phyloP scores from a whole-genome alignment of 306 rosid genomes.

The Vachellia pachyceras region DNA sequence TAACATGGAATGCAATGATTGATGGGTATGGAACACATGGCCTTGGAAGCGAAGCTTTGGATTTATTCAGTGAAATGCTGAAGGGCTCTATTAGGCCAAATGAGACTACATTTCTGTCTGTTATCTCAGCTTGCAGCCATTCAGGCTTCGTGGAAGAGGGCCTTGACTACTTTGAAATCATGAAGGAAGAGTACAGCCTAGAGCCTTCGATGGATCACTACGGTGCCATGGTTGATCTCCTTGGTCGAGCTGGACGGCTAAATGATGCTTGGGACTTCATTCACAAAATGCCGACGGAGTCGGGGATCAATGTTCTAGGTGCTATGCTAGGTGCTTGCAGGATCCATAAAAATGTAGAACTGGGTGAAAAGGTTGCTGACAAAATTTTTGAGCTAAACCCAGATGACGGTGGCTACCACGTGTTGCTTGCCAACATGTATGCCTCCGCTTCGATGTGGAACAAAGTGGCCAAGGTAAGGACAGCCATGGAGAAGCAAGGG shows the following conservation, averaged over 20 bases:
- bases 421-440: constrained; percentile 81
- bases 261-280: constrained; percentile 86
- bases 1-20: constrained; percentile 92
- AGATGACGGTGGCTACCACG: constrained; percentile 83
- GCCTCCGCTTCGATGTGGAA: constrained; percentile 90
- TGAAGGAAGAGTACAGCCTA: constrained; percentile 69
- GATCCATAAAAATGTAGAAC: constrained; percentile 76
- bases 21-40: constrained; percentile 96
- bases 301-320: constrained; percentile 78
- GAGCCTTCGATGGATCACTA: constrained; percentile 90
- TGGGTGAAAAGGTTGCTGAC: constrained; percentile 77
- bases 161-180: constrained; percentile 58
- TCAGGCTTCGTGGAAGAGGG: constrained; percentile 87
- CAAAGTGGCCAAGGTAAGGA: constrained; percentile 76
- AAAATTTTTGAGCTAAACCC: constrained; percentile 73
- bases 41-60: constrained; percentile 64
- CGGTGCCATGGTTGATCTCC: constrained; percentile 87
- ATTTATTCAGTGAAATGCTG: constrained; percentile 71
- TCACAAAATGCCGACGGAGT: constrained; percentile 71
- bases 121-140: constrained; percentile 88
- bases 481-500: constrained; percentile 67
- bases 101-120: constrained; percentile 68
- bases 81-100: constrained; percentile 64
- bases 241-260: constrained; percentile 81
- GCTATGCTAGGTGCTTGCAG: constrained; percentile 93